Conservation (phyloP, 495 filamentous ascomycete species). For the Halenospora varia region DNA sequence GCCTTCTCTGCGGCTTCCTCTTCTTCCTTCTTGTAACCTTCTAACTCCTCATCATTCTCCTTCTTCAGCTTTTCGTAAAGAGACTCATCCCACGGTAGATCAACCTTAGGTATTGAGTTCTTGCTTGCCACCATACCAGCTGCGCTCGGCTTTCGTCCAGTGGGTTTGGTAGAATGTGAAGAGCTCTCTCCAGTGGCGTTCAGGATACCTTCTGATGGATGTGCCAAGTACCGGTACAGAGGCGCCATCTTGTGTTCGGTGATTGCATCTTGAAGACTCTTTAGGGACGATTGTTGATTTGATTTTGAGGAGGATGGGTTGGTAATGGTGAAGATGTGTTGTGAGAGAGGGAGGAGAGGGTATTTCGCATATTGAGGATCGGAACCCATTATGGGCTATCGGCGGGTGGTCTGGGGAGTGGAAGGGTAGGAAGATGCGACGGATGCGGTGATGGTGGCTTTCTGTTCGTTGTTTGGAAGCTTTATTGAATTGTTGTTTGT, state of each 20-base stretch:
- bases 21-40: slow-evolving; percentile 90
- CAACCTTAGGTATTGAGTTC: slow-evolving; percentile 54
- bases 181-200: slow-evolving; percentile 65
- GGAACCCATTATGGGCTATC: slow-evolving; percentile 70
- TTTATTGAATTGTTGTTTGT: slow-evolving; percentile 6
- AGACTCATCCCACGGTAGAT: slow-evolving; percentile 84
- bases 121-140: slow-evolving; percentile 71
- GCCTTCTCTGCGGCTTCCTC: slow-evolving; percentile 92
- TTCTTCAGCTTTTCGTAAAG: slow-evolving; percentile 80
- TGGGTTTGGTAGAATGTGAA: slow-evolving; percentile 50
- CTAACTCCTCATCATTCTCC: slow-evolving; percentile 88
- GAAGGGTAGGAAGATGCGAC: background rate
- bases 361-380: slow-evolving; percentile 97
- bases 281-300: slow-evolving; percentile 68
- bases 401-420: background rate
- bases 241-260: slow-evolving; percentile 93
- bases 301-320: slow-evolving; percentile 72
- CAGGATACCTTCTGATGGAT: slow-evolving; percentile 87
- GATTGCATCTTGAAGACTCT: slow-evolving; percentile 90
- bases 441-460: background rate
- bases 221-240: slow-evolving; percentile 90
- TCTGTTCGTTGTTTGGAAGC: background rate
- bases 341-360: slow-evolving; percentile 84
- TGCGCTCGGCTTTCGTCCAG: slow-evolving; percentile 53
- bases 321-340: slow-evolving; percentile 95